Evolutionary conservation across 108 stramenopile genomes (phyloP), one percentile per base, ranked within the genome.

Genomic region (Cyclostephanos invisitatus): DNA sequence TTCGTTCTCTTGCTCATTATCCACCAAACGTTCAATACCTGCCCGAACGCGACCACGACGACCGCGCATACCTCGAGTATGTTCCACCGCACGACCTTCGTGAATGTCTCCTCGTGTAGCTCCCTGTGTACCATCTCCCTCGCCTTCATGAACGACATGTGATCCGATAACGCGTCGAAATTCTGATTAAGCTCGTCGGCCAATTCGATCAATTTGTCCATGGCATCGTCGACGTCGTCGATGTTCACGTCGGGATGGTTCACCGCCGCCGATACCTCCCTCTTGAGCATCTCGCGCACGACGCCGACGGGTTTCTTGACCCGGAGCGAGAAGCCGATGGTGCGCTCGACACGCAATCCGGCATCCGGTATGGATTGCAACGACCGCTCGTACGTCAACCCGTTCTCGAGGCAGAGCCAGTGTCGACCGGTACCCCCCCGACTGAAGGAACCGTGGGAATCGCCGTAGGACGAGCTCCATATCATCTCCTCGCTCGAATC

Each of bases 1-100:
- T 37, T 36, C 22, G 35, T 24, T 63, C 63, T 32, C 25, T 79
- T 79, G 1, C 57, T 53, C 78, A 79, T 61, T 24, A 73, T 68
- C 55, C 64, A 79, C 78, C 78, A 79, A 15, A 79, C 78, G 57
- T 79, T 79, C 18, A 72, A 46, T 14, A 79, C 71, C 61, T 79
- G 78, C 22, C 71, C 70, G 47, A 72, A 70, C 0, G 78, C 38
- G 21, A 79, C 66, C 28, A 62, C 32, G 38, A 72, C 72, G 48
- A 79, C 78, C 18, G 66, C 56, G 11, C 42, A 54, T 61, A 79
- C 68, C 65, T 82, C 81, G 59, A 82, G 54, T 49, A 82, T 67
- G 61, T 77, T 82, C 81, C 81, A 82, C 29, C 65, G 35, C 5
- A 82, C 76, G 22, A 82, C 77, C 44, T 74, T 77, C 10, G 72